A percentile compares a stretch with the other conserved stretches of the same genome.
Conservation (phyloP, 176 grass and related monocot genomes). For the Hordeum marinum region DNA sequence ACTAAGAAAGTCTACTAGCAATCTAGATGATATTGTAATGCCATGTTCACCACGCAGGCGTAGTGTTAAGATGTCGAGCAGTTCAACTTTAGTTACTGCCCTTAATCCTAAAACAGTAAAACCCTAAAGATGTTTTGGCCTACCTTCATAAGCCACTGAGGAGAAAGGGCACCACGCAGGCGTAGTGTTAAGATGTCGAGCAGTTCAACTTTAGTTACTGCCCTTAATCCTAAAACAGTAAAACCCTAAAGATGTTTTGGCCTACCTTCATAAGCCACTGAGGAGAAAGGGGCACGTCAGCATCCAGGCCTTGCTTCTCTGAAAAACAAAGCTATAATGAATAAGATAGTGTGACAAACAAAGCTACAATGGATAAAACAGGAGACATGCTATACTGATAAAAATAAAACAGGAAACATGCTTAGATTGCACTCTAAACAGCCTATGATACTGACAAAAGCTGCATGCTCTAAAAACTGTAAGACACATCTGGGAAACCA, state of each 20-base stretch:
- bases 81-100: background rate
- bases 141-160: slow-evolving; percentile 97
- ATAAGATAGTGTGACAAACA: background rate
- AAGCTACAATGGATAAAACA: slow-evolving; percentile 1
- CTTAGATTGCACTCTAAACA: background rate
- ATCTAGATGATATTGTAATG: background rate
- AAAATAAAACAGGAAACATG: background rate
- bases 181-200: no score
- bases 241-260: slow-evolving; percentile 41
- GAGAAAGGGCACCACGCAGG: no score
- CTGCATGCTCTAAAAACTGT: background rate
- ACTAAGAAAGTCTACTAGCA: slow-evolving; percentile 8
- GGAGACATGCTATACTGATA: background rate
- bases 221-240: no score
- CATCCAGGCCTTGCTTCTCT: slow-evolving; percentile 71
- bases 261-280: slow-evolving; percentile 95
- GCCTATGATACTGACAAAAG: background rate
- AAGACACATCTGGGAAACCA: background rate
- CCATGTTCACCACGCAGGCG: background rate
- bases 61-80: background rate
- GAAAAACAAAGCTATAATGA: slow-evolving; percentile 8
- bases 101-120: background rate
- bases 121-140: slow-evolving; percentile 46
- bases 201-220: no score
- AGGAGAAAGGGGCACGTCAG: slow-evolving; percentile 91